phyloP scores from a whole-genome alignment of 2,329 filamentous ascomycete genomes.

The Pseudopithomyces maydicus region DNA sequence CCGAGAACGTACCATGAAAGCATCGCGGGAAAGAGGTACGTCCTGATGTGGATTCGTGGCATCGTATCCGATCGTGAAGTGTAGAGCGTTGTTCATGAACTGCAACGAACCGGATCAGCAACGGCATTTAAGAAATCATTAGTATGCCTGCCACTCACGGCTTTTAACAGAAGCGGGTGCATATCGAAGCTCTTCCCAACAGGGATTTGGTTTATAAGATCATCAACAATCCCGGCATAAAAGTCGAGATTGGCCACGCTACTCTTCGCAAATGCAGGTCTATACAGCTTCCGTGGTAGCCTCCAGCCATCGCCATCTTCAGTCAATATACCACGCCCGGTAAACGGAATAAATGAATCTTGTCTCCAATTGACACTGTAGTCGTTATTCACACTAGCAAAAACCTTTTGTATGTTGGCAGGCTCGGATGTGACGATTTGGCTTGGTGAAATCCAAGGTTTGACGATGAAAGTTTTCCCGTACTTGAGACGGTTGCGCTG shows the following conservation, averaged over 20 bases:
- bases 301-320: constrained; percentile 42
- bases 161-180: constrained; percentile 43
- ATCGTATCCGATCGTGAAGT: constrained; percentile 15
- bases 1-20: constrained; percentile 3
- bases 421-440: neutral
- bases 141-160: constrained; percentile 11
- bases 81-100: constrained; percentile 18
- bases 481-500: constrained; percentile 4
- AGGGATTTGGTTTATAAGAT: constrained; percentile 61
- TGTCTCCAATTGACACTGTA: neutral
- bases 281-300: constrained; percentile 47
- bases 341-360: neutral
- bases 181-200: constrained; percentile 47
- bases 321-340: constrained; percentile 45
- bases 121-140: neutral
- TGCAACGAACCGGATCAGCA: neutral
- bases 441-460: neutral
- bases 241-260: constrained; percentile 57
- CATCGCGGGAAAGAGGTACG: constrained; percentile 8
- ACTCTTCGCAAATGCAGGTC: constrained; percentile 55
- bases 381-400: neutral
- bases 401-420: neutral
- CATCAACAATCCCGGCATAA: constrained; percentile 62
- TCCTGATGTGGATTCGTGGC: neutral
- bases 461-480: constrained; percentile 1